Conservation (phyloP, 192 early-diverging fungal genomes). For the Glomus cerebriforme region DNA sequence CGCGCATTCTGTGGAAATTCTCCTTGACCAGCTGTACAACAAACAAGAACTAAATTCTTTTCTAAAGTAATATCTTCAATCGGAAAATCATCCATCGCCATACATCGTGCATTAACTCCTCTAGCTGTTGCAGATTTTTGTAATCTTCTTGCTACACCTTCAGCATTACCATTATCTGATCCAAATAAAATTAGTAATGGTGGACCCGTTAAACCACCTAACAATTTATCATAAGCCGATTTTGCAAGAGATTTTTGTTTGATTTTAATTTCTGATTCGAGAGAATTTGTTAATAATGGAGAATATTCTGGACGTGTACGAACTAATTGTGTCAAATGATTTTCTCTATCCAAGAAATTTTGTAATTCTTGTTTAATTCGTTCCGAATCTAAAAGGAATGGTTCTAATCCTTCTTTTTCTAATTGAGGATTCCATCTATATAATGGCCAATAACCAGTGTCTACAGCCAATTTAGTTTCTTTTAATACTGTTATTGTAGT, state of each 20-base stretch:
- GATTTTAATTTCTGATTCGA: conserved; percentile 65
- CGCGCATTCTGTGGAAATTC: conserved; percentile 91
- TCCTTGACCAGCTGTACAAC: conserved; percentile 93
- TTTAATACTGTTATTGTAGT: conserved; percentile 77
- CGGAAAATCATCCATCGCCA: conserved; percentile 81
- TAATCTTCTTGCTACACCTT: conserved; percentile 80
- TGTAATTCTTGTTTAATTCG: conserved; percentile 78
- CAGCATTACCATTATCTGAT: conserved; percentile 89
- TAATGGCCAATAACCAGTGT: conserved; percentile 89
- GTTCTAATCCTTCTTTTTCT: conserved; percentile 58
- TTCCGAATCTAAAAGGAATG: conserved; percentile 75
- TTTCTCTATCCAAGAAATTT: conserved; percentile 83
- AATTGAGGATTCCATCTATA: conserved; percentile 90
- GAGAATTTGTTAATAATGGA: conserved; percentile 53
- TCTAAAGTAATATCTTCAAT: conserved; percentile 81
- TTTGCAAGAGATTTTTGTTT: conserved; percentile 67
- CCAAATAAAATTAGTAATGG: conserved; percentile 87
- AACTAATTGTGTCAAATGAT: conserved; percentile 78
- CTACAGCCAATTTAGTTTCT: conserved; percentile 88
- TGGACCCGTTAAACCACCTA: conserved; percentile 74
- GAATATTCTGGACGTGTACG: conserved; percentile 65
- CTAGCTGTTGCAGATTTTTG: conserved; percentile 82
- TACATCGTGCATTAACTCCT: conserved; percentile 73
- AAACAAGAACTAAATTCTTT: conserved; percentile 74
- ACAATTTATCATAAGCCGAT: conserved; percentile 67